Evolutionary conservation across 2,329 filamentous ascomycete species (phyloP), one percentile per base, ranked within the genome.

Genomic region (Bretziella fagacearum): DNA sequence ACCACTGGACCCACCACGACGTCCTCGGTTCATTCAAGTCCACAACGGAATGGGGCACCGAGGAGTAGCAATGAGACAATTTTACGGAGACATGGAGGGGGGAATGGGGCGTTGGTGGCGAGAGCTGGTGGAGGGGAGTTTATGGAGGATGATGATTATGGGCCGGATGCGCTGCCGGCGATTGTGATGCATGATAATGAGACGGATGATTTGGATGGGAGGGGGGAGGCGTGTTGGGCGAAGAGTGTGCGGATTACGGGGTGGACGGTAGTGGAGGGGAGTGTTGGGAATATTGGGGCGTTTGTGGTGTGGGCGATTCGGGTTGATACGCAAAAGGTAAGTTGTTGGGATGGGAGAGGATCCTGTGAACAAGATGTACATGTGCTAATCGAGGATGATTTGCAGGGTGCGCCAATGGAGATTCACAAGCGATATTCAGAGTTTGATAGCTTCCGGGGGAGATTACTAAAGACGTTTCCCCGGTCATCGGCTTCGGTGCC

Each of bases 251-350:
- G 72, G 53, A 67, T 80, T 35, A 64, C 68, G 30, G 71, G 74
- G 56, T 63, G 73, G 57, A 70, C 71, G 8, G 55, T 74, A 17
- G 68, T 80, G 39, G 73, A 75, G 50, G 68, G 71, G 44, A 69
- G 70, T 52, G 60, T 68, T 29, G 72, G 68, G 11, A 73, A 68
- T 53, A 69, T 77, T 23, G 89, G 89, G n/a, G 83, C 87, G 2
- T 98, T 96, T 64, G 84, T 95, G 1, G 86, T 94, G 6, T 98
- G 84, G 84, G 91, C 85, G 58, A 86, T 91, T 56, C 77, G 72
- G 41, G 84, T 98, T 37, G 79, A 91, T 60, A 95, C 86, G 3
- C 65, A 96, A 44, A 81, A 77, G 61, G 85, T 87, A 59, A 60
- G 77, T 71, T 32, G 17, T 36, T 5, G 6, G 30, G 17, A 15